Conservation (phyloP, 257 asterid genomes). For the Capsicum chinense region DNA sequence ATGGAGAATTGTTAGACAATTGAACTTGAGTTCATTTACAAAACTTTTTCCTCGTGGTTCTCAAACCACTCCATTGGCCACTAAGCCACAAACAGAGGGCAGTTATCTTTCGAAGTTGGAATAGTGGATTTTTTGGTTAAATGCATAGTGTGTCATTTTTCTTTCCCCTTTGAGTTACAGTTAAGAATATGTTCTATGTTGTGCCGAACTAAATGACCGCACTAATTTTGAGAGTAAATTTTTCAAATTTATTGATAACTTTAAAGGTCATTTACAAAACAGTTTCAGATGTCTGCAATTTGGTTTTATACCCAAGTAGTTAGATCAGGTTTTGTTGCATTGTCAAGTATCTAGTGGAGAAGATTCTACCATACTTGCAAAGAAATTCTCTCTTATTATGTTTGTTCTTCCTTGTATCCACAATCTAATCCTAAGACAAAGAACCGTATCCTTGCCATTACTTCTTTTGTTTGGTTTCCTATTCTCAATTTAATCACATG, state of each 20-base stretch:
- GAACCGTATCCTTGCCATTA: background rate
- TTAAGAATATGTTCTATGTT: background rate
- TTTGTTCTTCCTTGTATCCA: background rate
- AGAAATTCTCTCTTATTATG: no score
- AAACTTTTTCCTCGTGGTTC: no score
- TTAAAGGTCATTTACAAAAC: background rate
- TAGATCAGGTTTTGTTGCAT: slow-evolving; percentile 1
- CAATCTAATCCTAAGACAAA: background rate
- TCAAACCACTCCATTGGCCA: no score
- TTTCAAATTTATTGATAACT: background rate
- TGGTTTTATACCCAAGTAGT: background rate
- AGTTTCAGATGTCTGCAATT: background rate
- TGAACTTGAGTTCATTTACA: no score
- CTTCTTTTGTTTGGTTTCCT: background rate
- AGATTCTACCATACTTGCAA: no score
- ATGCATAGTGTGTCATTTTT: background rate
- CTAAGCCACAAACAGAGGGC: no score
- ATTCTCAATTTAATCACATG: background rate
- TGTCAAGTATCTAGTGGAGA: background rate
- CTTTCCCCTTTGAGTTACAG: background rate
- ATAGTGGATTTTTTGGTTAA: background rate
- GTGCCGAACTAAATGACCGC: background rate
- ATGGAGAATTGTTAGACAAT: no score
- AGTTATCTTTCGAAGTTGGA: background rate
- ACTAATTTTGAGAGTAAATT: background rate